phyloP scores from a whole-genome alignment of 495 filamentous ascomycete genomes.

The Lindgomyces ingoldianus region DNA sequence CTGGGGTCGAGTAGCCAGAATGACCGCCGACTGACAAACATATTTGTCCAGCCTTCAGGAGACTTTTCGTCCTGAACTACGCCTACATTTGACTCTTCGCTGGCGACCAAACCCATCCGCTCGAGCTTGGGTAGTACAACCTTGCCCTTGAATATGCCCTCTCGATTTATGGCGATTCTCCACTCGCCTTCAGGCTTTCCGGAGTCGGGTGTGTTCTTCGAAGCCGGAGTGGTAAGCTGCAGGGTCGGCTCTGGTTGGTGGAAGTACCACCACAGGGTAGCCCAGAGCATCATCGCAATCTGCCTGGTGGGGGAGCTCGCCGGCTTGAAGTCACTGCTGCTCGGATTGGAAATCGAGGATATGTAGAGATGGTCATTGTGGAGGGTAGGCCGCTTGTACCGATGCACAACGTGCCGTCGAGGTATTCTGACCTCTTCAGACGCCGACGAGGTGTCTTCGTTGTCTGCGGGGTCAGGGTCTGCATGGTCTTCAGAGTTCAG shows the following conservation, averaged over 20 bases:
- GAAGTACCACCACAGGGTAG: slow-evolving; percentile 95
- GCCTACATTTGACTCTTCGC: slow-evolving; percentile 74
- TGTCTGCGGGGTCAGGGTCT: slow-evolving; percentile 23
- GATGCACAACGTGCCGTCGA: slow-evolving; percentile 53
- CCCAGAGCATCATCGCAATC: slow-evolving; percentile 96
- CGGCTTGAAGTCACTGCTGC: slow-evolving; percentile 75
- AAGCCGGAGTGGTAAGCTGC: slow-evolving; percentile 61
- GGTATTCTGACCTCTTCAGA: slow-evolving; percentile 35
- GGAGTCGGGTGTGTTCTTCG: slow-evolving; percentile 60
- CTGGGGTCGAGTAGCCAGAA: slow-evolving; percentile 94
- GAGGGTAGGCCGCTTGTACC: slow-evolving; percentile 72
- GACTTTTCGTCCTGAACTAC: slow-evolving; percentile 59
- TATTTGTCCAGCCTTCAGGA: slow-evolving; percentile 68
- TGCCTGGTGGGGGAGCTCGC: slow-evolving; percentile 76
- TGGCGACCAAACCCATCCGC: slow-evolving; percentile 83
- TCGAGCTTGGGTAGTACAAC: slow-evolving; percentile 87
- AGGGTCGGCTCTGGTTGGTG: slow-evolving; percentile 66
- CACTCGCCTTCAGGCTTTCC: slow-evolving; percentile 85
- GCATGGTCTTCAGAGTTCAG: slow-evolving; percentile 68
- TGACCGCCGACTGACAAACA: slow-evolving; percentile 76
- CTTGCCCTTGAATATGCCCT: slow-evolving; percentile 80
- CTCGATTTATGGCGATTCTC: slow-evolving; percentile 78
- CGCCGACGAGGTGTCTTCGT: slow-evolving; percentile 1
- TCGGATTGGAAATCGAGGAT: slow-evolving; percentile 83
- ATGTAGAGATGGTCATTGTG: slow-evolving; percentile 82